Evolutionary conservation across 2,329 filamentous ascomycete genomes (phyloP).

Genomic region (Rutstroemia sp.): DNA sequence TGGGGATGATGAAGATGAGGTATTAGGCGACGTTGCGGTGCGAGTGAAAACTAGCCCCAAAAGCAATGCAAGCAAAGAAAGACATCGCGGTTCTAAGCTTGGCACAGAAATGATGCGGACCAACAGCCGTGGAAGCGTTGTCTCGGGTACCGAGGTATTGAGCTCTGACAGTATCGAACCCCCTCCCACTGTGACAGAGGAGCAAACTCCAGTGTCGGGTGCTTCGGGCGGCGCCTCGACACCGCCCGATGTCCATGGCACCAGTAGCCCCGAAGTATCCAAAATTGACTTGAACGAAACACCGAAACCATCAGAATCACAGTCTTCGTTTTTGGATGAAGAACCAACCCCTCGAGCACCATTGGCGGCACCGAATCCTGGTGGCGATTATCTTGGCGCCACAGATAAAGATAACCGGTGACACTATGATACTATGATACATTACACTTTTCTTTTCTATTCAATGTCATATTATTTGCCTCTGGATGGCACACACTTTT

Average conservation of each 20-base stretch:
- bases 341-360: not conserved
- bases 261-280: not conserved
- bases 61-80: slow-evolving; percentile 41
- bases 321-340: not conserved
- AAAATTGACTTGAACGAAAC: not conserved
- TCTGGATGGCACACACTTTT: not conserved
- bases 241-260: not conserved
- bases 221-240: slow-evolving; percentile 9
- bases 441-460: not conserved
- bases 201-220: slow-evolving; percentile 13
- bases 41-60: slow-evolving; percentile 33
- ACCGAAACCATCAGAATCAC: not conserved
- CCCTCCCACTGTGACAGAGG: slow-evolving; percentile 23
- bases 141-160: slow-evolving; percentile 16
- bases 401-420: not conserved
- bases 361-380: not conserved
- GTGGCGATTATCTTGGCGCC: not conserved
- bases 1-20: slow-evolving; percentile 92
- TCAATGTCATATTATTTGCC: slow-evolving; percentile 8
- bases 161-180: slow-evolving; percentile 14
- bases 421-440: not conserved
- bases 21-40: slow-evolving; percentile 54
- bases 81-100: slow-evolving; percentile 74
- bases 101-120: slow-evolving; percentile 98
- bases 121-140: slow-evolving; percentile 81